A percentile compares a stretch with the other conserved stretches of the same genome.
Conservation (phyloP, 257 asterid genomes). For the Solanum chilense region DNA sequence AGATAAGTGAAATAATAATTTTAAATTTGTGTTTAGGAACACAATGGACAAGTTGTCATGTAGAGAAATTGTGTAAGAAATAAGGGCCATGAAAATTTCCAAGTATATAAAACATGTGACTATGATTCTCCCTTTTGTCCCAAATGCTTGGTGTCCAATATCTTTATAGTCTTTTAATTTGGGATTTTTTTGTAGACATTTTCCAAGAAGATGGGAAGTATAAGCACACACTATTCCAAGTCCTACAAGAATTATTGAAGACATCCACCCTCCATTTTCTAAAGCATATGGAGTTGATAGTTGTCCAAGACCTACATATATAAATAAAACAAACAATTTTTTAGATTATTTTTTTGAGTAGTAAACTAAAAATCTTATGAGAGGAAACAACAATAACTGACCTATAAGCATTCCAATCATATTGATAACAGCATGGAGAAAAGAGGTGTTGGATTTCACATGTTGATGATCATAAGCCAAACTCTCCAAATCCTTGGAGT, state of each 20-base stretch:
- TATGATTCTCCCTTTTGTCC: constrained; percentile 45
- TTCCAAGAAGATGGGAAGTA: constrained; percentile 43
- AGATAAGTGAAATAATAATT: constrained; percentile 8
- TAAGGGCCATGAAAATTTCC: constrained; percentile 81
- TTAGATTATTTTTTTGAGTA: too few relatives aligned
- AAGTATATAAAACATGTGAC: constrained; percentile 35
- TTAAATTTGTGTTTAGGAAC: constrained; percentile 19
- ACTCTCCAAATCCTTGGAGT: constrained; percentile 29
- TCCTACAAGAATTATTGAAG: constrained; percentile 46
- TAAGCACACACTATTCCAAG: constrained; percentile 43
- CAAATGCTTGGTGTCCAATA: constrained; percentile 54
- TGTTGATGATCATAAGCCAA: neutral
- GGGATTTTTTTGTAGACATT: constrained; percentile 29
- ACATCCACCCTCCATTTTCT: constrained; percentile 65
- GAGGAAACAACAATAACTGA: neutral
- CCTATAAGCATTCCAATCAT: constrained; percentile 81
- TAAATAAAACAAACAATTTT: neutral
- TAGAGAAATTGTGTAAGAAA: constrained; percentile 70
- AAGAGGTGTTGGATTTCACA: constrained; percentile 19
- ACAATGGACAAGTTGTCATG: constrained; percentile 56
- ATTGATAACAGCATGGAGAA: constrained; percentile 58
- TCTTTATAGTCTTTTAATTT: constrained; percentile 60
- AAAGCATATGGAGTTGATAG: constrained; percentile 68
- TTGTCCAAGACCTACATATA: constrained; percentile 56
- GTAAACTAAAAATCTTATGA: neutral